These are phyloP conservation scores for Cladophialophora yegresii DNA, from an alignment of 2,329 filamentous ascomycete species.

Conservation along the genomic window DNA sequence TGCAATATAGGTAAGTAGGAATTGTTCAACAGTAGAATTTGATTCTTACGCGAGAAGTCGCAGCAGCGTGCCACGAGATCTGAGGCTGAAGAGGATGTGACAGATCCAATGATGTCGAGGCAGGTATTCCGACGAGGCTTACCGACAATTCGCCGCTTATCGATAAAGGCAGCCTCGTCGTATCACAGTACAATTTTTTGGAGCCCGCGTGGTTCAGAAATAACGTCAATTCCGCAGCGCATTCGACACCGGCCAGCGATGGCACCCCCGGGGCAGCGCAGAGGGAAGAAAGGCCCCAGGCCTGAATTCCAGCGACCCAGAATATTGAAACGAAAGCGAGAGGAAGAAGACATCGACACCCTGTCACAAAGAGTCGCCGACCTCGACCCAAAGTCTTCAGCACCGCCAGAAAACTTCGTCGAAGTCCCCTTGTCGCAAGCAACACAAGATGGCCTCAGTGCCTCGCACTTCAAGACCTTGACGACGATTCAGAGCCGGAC, in stretches of 20 bases:
- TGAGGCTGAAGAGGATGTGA: not conserved
- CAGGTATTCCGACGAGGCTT: conserved; percentile 9
- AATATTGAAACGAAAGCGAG: conserved; percentile 51
- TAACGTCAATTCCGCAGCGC: not conserved
- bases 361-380: conserved; percentile 49
- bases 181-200: not conserved
- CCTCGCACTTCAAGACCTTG: conserved; percentile 83
- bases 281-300: conserved; percentile 6
- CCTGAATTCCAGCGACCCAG: conserved; percentile 28
- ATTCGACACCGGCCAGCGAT: conserved; percentile 7
- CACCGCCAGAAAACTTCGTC: conserved; percentile 67
- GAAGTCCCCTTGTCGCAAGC: conserved; percentile 83
- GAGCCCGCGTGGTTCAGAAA: not conserved
- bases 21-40: not conserved
- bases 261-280: conserved; percentile 24
- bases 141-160: conserved; percentile 14
- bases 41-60: not conserved
- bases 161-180: conserved; percentile 18
- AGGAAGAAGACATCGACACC: conserved; percentile 47
- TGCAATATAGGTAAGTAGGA: not conserved
- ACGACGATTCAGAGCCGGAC: conserved; percentile 90
- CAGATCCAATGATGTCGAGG: not conserved
- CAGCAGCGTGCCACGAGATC: not conserved
- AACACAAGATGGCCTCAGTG: conserved; percentile 75
- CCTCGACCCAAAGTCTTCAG: conserved; percentile 46